Base-by-base conservation (phyloP, 2,329 filamentous ascomycete species). In the Hymenoscyphus linearis region DNA sequence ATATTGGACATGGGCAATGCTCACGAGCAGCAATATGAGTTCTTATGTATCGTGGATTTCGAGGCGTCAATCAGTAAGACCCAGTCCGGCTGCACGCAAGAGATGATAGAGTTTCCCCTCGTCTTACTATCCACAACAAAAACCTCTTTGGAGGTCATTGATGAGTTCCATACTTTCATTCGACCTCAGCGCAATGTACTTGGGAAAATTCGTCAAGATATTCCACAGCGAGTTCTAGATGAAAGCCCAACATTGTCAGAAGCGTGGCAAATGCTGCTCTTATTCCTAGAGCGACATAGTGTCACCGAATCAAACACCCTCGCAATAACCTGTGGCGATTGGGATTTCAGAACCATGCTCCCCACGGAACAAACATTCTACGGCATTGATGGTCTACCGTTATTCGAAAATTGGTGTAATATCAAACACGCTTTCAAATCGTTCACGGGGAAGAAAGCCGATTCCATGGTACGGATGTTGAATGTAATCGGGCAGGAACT, bases 351-450 rank as follows among this genome's bases (percentile, higher is more conserved):
- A 35, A 50, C 61, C 31, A 60, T 63, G 58, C 61, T 63, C 9
- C 58, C 61, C 34, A 37, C 55, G 10, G 61, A 63, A 59, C 61
- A 56, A 53, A 55, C 61, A 9, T 59, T 60, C 26, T 22, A 63
- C 56, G 2, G 31, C 31, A 63, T 63, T 54, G 37, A 40, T 53
- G 36, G 36, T 25, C 36, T 60, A 22, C 22, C 55, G 47, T 59
- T 63, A 57, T 63, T 63, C 50, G 26, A 60, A 60, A 63, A 59
- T 22, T 63, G 61, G 61, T 63, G 61, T 52, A 63, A 63, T 60
- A 63, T 63, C 55, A 63, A 63, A 59, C 58, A 63, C 55, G 61
- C 61, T 16, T 63, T 63, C 36, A 59, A 55, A 57, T 44, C 37
- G 13, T 60, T 63, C 26, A 63, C 61, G 13, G 61, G 61, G 16